Percentiles rank a stretch among this genome's conserved stretches.
Evolutionary conservation across 108 stramenopile species (phyloP).

Genomic region (Skeletonema potamos): DNA sequence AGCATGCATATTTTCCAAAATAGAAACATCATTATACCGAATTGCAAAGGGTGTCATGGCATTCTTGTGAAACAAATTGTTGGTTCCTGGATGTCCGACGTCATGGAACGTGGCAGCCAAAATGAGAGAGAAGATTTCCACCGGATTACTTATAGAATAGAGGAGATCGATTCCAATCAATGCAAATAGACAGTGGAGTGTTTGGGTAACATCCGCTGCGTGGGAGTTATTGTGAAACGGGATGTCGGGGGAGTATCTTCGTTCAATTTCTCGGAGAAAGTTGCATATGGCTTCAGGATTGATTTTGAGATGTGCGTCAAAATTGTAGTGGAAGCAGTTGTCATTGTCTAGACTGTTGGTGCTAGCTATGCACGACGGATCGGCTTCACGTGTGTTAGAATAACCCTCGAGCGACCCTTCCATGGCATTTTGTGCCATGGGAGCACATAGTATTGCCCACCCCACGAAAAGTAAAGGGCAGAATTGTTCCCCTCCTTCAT

Average conservation of each 20-base stretch:
- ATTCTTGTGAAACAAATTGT: slow-evolving; percentile 76
- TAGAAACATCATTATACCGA: slow-evolving; percentile 70
- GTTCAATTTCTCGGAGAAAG: slow-evolving; percentile 46
- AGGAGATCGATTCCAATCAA: slow-evolving; percentile 29
- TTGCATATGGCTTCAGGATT: slow-evolving; percentile 15
- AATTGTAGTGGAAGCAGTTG: slow-evolving; percentile 18
- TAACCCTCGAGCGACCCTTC: slow-evolving; percentile 21
- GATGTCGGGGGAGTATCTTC: slow-evolving; percentile 27
- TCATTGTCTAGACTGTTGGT: neutral
- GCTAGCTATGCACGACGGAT: neutral
- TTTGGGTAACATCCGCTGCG: slow-evolving; percentile 74
- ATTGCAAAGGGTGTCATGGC: slow-evolving; percentile 59
- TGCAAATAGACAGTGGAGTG: slow-evolving; percentile 48
- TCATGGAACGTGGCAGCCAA: slow-evolving; percentile 81
- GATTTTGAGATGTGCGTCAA: slow-evolving; percentile 13
- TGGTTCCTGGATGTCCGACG: slow-evolving; percentile 85
- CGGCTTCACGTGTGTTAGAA: neutral
- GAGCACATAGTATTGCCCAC: slow-evolving; percentile 63
- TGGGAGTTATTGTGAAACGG: slow-evolving; percentile 86
- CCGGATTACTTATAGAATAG: slow-evolving; percentile 12
- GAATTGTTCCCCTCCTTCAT: neutral
- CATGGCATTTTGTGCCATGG: slow-evolving; percentile 56
- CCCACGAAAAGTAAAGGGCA: slow-evolving; percentile 55
- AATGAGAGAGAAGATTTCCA: slow-evolving; percentile 64
- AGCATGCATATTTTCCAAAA: slow-evolving; percentile 84